Conservation (phyloP, 768 basidiomycete species). For the Kwoniella pini region DNA sequence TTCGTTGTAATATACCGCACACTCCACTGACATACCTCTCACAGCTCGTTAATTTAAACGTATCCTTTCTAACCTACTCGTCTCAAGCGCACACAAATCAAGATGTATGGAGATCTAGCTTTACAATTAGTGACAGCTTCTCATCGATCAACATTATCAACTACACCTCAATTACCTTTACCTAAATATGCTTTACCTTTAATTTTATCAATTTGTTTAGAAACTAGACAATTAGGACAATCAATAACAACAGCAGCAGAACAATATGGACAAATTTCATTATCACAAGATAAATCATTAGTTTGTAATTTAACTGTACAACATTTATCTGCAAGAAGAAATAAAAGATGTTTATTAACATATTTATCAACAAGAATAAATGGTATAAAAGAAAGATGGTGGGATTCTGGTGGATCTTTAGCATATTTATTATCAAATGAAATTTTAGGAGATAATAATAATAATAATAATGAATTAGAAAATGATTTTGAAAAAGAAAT, state of each 20-base stretch:
- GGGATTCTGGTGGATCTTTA: constrained; percentile 75
- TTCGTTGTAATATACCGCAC: no score
- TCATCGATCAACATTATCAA: constrained; percentile 74
- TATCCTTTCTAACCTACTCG: no score
- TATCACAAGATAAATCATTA: constrained; percentile 60
- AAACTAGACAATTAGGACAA: constrained; percentile 75
- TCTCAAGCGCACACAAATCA: no score
- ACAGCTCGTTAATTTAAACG: no score
- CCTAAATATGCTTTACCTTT: constrained; percentile 89
- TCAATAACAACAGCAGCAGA: constrained; percentile 52
- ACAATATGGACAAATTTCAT: constrained; percentile 48
- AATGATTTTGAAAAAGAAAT: neutral
- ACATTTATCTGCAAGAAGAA: constrained; percentile 84
- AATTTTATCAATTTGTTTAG: constrained; percentile 81
- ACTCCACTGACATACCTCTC: no score
- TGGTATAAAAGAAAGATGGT: constrained; percentile 81
- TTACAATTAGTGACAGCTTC: constrained; percentile 85
- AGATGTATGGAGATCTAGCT: constrained; percentile 69
- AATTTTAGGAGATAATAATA: no score
- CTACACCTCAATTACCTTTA: constrained; percentile 63
- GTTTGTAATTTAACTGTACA: constrained; percentile 71
- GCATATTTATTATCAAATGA: constrained; percentile 67
- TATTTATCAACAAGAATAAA: constrained; percentile 87
- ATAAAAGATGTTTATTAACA: constrained; percentile 93
- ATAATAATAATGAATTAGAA: neutral